Percentiles rank a stretch among this genome's conserved stretches.
Evolutionary conservation across 148 eudicot genomes (phyloP).

Genomic region (Drosera capensis): DNA sequence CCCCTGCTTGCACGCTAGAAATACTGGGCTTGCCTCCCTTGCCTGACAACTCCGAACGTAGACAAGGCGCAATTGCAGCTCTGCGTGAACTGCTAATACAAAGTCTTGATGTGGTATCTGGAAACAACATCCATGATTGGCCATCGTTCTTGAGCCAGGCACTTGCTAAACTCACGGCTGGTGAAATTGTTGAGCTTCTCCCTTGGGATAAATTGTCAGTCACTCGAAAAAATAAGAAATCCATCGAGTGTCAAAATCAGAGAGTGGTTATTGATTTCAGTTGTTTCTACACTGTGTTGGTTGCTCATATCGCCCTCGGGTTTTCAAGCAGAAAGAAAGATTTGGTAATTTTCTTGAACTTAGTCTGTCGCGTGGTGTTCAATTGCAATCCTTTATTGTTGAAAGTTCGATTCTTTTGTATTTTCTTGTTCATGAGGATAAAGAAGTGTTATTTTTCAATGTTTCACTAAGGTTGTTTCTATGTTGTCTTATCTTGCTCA

Average conservation of each 20-base stretch:
- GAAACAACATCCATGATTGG: conserved; percentile 88
- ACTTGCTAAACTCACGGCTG: conserved; percentile 65
- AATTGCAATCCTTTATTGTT: too few relatives aligned
- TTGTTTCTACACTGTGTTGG: conserved; percentile 58
- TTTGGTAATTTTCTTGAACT: conserved; percentile 40
- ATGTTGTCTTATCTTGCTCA: too few relatives aligned
- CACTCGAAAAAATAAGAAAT: conserved; percentile 78
- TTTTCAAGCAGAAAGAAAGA: conserved; percentile 73
- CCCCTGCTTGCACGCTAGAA: conserved; percentile 93
- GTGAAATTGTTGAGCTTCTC: conserved; percentile 84
- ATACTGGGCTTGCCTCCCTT: conserved; percentile 70
- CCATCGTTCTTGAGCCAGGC: conserved; percentile 77
- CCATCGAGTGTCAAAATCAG: conserved; percentile 86
- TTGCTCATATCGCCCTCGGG: conserved; percentile 88
- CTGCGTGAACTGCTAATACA: conserved; percentile 81
- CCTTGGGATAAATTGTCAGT: conserved; percentile 84
- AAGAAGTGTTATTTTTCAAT: neutral
- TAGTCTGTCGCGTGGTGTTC: neutral
- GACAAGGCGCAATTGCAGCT: conserved; percentile 82
- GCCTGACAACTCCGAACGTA: conserved; percentile 77
- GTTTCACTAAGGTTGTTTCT: conserved; percentile 11
- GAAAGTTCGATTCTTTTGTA: too few relatives aligned
- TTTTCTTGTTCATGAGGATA: neutral
- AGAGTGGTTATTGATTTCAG: conserved; percentile 75
- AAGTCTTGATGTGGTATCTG: conserved; percentile 76